Evolutionary conservation across 2,329 filamentous ascomycete genomes (phyloP).

Genomic region (Fusarium ramigenum): DNA sequence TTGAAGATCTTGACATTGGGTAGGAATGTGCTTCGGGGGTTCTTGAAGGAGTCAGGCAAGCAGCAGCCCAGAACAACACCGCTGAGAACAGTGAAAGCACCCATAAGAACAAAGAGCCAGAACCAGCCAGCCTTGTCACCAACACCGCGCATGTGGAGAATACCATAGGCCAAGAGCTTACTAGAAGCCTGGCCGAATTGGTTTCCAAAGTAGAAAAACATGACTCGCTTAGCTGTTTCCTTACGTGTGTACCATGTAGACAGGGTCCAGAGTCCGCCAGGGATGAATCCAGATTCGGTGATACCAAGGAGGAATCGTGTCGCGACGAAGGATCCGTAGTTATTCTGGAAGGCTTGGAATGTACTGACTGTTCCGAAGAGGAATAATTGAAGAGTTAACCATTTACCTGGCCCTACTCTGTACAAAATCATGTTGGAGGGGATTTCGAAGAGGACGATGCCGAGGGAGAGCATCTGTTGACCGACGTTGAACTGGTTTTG

Average conservation of each 20-base stretch:
- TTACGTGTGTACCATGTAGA: constrained; percentile 64
- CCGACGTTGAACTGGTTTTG: constrained; percentile 64
- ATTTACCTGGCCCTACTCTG: constrained; percentile 55
- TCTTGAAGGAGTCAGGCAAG: constrained; percentile 56
- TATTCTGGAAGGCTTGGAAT: constrained; percentile 62
- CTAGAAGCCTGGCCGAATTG: constrained; percentile 55
- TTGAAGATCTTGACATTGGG: constrained; percentile 49
- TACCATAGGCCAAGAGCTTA: constrained; percentile 55
- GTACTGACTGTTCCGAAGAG: constrained; percentile 63
- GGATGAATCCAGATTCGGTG: constrained; percentile 65
- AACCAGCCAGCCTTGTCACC: constrained; percentile 62
- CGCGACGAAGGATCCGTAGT: constrained; percentile 57
- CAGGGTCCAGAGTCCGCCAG: constrained; percentile 60
- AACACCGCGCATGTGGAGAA: constrained; percentile 60
- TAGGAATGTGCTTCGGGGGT: constrained; percentile 54
- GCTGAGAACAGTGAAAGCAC: constrained; percentile 58
- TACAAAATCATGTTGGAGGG: constrained; percentile 51
- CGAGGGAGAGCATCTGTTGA: constrained; percentile 59
- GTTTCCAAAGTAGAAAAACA: constrained; percentile 66
- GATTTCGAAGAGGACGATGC: constrained; percentile 58
- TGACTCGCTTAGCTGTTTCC: constrained; percentile 62
- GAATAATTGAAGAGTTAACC: constrained; percentile 63
- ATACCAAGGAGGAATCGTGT: constrained; percentile 63
- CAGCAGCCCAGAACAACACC: constrained; percentile 54
- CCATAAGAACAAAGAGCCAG: constrained; percentile 65